phyloP scores from a whole-genome alignment of 2,329 filamentous ascomycete genomes.

The Bipolaris cookei region DNA sequence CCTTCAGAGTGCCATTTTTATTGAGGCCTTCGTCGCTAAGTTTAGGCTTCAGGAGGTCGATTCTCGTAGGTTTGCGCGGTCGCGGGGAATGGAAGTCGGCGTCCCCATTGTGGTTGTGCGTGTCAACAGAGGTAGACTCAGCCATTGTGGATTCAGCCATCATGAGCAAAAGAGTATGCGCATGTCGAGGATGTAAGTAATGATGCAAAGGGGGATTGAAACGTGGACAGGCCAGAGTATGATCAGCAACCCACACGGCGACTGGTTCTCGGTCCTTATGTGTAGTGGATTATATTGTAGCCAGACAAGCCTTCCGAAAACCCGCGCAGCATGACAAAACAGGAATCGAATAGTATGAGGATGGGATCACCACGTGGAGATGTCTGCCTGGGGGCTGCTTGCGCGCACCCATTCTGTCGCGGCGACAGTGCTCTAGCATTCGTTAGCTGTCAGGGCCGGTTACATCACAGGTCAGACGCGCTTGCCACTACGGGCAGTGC shows the following conservation, averaged over 20 bases:
- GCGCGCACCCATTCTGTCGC: not conserved
- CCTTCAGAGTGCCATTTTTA: constrained; percentile 32
- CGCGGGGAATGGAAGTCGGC: constrained; percentile 42
- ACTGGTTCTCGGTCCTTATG: constrained; percentile 27
- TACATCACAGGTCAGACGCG: constrained; percentile 8
- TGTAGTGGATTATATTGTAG: constrained; percentile 14
- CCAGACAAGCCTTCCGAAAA: constrained; percentile 4
- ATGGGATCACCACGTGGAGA: constrained; percentile 3
- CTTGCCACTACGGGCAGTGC: not conserved
- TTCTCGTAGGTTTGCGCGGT: constrained; percentile 45
- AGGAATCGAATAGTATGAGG: constrained; percentile 1
- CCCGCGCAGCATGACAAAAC: constrained; percentile 7
- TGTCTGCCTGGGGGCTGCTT: not conserved
- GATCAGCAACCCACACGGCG: constrained; percentile 33
- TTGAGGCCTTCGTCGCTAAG: constrained; percentile 41
- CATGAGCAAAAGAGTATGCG: constrained; percentile 18
- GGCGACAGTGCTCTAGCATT: constrained; percentile 1
- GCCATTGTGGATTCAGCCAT: constrained; percentile 46
- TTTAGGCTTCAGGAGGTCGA: constrained; percentile 45
- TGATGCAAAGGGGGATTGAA: constrained; percentile 17
- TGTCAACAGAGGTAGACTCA: constrained; percentile 41
- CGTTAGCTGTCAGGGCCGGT: constrained; percentile 1
- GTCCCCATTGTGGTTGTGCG: constrained; percentile 31
- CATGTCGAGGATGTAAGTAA: constrained; percentile 30
- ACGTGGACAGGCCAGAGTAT: constrained; percentile 40